phyloP scores from a whole-genome alignment of 768 basidiomycete species.

The Lactarius sp. region DNA sequence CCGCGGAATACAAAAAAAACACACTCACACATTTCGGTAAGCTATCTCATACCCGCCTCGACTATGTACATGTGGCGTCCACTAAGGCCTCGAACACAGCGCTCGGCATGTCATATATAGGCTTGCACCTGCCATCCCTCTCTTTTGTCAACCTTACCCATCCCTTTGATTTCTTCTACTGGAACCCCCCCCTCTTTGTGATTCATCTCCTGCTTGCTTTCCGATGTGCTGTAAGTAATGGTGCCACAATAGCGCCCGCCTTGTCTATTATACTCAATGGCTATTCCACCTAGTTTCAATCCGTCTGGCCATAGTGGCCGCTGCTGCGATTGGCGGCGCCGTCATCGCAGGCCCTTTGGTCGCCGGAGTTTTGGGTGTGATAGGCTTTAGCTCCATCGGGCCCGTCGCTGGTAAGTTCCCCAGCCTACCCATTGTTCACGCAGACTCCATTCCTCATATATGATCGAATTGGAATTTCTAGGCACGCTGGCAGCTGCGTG shows the following conservation, averaged over 20 bases:
- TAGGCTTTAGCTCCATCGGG: constrained; percentile 4
- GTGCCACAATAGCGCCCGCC: neutral
- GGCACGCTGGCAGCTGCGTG: too few relatives aligned
- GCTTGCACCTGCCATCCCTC: too few relatives aligned
- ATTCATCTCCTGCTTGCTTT: neutral
- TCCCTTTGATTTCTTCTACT: too few relatives aligned
- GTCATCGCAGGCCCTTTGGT: neutral
- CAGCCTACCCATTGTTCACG: too few relatives aligned
- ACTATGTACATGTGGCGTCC: too few relatives aligned
- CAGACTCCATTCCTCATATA: too few relatives aligned
- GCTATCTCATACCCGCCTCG: too few relatives aligned
- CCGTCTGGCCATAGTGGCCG: neutral
- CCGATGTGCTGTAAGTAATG: neutral
- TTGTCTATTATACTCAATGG: neutral
- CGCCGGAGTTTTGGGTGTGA: neutral
- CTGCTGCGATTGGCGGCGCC: neutral
- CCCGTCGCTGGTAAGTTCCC: constrained; percentile 8
- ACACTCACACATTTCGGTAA: too few relatives aligned
- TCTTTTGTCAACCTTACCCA: too few relatives aligned
- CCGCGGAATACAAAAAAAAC: too few relatives aligned
- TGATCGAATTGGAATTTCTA: too few relatives aligned
- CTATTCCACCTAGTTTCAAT: neutral
- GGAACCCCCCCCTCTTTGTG: neutral
- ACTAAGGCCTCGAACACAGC: neutral
- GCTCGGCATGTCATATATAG: too few relatives aligned